Conservation (phyloP, 2,329 filamentous ascomycete genomes). For the Colletotrichum spaethianum region DNA sequence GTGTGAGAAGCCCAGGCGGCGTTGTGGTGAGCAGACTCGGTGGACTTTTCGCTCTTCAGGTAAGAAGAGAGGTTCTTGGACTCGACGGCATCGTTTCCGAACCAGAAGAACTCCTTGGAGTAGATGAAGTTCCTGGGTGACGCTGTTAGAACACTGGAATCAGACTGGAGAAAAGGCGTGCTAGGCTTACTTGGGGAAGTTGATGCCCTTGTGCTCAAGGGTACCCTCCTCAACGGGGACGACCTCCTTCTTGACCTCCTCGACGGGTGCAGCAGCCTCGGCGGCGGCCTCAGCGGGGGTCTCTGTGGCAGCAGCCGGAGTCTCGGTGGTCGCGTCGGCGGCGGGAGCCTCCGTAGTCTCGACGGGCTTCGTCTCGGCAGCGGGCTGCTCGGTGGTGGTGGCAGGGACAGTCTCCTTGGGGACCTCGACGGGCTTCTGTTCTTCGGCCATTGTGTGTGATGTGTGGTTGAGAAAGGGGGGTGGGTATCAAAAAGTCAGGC, state of each 20-base stretch:
- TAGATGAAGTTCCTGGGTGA: slow-evolving; percentile 83
- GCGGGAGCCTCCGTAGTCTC: slow-evolving; percentile 54
- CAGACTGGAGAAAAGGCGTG: not conserved
- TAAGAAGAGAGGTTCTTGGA: slow-evolving; percentile 82
- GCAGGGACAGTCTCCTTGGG: slow-evolving; percentile 65
- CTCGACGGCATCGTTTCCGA: slow-evolving; percentile 80
- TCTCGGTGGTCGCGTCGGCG: slow-evolving; percentile 55
- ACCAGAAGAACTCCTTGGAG: slow-evolving; percentile 95
- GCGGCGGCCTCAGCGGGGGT: slow-evolving; percentile 58
- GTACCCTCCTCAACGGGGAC: slow-evolving; percentile 86
- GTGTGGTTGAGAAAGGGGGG: slow-evolving; percentile 51
- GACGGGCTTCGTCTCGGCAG: slow-evolving; percentile 52
- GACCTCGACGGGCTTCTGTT: slow-evolving; percentile 78
- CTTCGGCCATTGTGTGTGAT: slow-evolving; percentile 77
- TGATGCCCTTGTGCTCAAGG: slow-evolving; percentile 91
- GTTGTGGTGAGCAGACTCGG: slow-evolving; percentile 80
- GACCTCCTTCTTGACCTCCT: slow-evolving; percentile 64
- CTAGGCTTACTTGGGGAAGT: slow-evolving; percentile 84
- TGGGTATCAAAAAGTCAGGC: slow-evolving; percentile 56
- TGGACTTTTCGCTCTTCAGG: slow-evolving; percentile 89
- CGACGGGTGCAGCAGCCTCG: slow-evolving; percentile 57
- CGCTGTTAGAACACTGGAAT: slow-evolving; percentile 44
- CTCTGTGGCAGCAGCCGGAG: slow-evolving; percentile 52
- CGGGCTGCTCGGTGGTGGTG: slow-evolving; percentile 55
- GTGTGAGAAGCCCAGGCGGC: slow-evolving; percentile 93